These are phyloP conservation scores for Rubroboletus pulcherrimus DNA, from an alignment of 768 basidiomycete genomes.

Conservation along the genomic window DNA sequence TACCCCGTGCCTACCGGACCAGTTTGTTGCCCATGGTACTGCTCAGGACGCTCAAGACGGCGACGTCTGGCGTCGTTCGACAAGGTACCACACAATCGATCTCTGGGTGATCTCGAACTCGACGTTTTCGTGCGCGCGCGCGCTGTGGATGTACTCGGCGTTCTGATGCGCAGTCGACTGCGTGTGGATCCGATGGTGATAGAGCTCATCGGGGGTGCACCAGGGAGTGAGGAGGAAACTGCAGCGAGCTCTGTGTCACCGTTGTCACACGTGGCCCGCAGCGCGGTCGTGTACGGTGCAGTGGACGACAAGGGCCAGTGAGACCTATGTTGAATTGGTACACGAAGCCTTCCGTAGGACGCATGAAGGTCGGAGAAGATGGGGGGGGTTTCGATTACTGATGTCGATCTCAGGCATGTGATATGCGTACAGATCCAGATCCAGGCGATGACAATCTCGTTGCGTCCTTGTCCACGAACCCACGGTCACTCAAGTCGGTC, in stretches of 20 bases:
- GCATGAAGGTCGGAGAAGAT: conserved; percentile 50
- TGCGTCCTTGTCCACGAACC: conserved; percentile 55
- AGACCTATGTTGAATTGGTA: conserved; percentile 70
- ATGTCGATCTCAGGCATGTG: too few relatives aligned
- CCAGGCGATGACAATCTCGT: too few relatives aligned
- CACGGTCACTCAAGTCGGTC: conserved; percentile 61
- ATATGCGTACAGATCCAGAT: too few relatives aligned
- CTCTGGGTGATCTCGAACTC: too few relatives aligned
- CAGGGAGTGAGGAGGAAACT: conserved; percentile 63
- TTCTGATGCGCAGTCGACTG: conserved; percentile 86
- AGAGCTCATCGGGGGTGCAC: conserved; percentile 69
- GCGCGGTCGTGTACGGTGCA: conserved; percentile 55
- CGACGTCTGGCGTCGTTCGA: conserved; percentile 91
- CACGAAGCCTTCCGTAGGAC: conserved; percentile 72
- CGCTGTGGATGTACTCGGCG: conserved; percentile 81
- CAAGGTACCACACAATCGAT: conserved; percentile 99
- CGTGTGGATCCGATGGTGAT: conserved; percentile 93
- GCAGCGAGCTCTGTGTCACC: conserved; percentile 74
- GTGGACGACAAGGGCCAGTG: conserved; percentile 73
- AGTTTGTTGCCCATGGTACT: too few relatives aligned
- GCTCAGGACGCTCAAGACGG: conserved; percentile 82
- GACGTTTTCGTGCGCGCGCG: conserved; percentile 78
- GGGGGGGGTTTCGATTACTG: rapidly evolving
- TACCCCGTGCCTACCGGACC: too few relatives aligned
- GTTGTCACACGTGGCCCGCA: conserved; percentile 69